Base-by-base conservation (phyloP, 2,329 filamentous ascomycete genomes). In the Graphilbum sp. region DNA sequence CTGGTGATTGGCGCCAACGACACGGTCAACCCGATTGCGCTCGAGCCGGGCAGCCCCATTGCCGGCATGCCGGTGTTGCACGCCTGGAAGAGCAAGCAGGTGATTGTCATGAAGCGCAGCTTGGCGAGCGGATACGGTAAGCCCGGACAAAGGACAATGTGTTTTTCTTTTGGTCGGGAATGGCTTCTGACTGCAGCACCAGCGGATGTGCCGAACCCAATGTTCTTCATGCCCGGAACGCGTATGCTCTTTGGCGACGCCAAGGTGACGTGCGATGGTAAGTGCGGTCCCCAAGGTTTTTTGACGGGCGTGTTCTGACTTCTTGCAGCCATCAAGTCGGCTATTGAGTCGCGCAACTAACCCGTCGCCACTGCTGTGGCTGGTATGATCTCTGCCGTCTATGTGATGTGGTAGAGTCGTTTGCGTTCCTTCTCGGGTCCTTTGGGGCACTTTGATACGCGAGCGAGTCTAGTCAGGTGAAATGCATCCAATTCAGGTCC, bases 211-310 rank as follows among this genome's bases (percentile, higher is more conserved):
- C 81, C 80, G 11, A 94, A 94, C 53, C 85, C 86, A 1, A 87
- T 94, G 83, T 90, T 92, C 58, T 90, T 78, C 58, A 88, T 87
- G 80, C 79, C 81, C 4, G 79, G 79, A 37, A 86, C 85, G 2
- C 82, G 79, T 61, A 94, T 93, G 86, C 56, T 94, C 41, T 93
- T 94, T 59, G 85, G 86, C 20, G 86, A 94, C 60, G 86, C 86
- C 17, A 88, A 84, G 61, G 69, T 73, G 42, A 81, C 78, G 42
- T 88, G 82, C 52, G 83, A 90, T 62, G 81, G 76, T 80, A 51
- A 54, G 72, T 56, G 5, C 30, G 4, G 7, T 10, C 13, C n/a
- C n/a, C n/a, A n/a, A n/a, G n/a, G 4, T 18, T 9, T 18, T 15
- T 34, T 35, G 21, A 11, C 8, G 10, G 21, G 4, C 20, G 13